Evolutionary conservation across 495 filamentous ascomycete species (phyloP).

Genomic region (Neurospora hispaniola): DNA sequence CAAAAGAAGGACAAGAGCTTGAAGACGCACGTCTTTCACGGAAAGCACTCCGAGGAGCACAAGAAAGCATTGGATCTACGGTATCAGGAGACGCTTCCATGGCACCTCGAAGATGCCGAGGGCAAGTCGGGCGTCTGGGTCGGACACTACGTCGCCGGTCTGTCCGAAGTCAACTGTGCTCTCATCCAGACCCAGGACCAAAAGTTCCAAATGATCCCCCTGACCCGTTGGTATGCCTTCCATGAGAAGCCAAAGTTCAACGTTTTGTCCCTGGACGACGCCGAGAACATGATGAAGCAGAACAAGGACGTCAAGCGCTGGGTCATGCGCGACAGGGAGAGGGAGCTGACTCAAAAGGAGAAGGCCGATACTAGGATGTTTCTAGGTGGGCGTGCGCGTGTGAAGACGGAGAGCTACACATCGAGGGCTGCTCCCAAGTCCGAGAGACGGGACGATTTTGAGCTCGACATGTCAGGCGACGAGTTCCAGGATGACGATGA

Average conservation of each 20-base stretch:
- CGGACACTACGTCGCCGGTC: constrained; percentile 73
- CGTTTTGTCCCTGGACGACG: constrained; percentile 70
- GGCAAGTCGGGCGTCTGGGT: constrained; percentile 80
- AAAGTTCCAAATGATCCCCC: constrained; percentile 74
- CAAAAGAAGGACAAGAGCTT: constrained; percentile 63
- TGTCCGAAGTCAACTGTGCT: constrained; percentile 67
- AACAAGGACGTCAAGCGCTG: constrained; percentile 43
- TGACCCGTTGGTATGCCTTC: constrained; percentile 95
- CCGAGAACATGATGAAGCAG: constrained; percentile 62
- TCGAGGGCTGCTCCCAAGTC: constrained; percentile 38
- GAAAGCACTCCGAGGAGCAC: constrained; percentile 52
- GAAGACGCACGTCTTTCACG: constrained; percentile 55
- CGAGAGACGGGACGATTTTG: constrained; percentile 46
- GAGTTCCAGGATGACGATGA: constrained; percentile 69
- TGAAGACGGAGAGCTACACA: constrained; percentile 43
- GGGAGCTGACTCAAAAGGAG: constrained; percentile 42
- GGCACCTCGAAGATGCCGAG: constrained; percentile 95
- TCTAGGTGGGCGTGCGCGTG: constrained; percentile 31
- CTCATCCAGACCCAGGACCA: constrained; percentile 51
- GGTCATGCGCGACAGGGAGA: constrained; percentile 58
- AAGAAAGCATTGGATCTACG: constrained; percentile 68
- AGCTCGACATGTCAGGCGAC: constrained; percentile 47
- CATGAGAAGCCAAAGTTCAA: constrained; percentile 74
- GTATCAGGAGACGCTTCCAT: constrained; percentile 91
- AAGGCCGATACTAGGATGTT: constrained; percentile 36